Evolutionary conservation across 2,329 filamentous ascomycete species (phyloP), one percentile per base, ranked within the genome.

Genomic region (Alternaria infectoria): DNA sequence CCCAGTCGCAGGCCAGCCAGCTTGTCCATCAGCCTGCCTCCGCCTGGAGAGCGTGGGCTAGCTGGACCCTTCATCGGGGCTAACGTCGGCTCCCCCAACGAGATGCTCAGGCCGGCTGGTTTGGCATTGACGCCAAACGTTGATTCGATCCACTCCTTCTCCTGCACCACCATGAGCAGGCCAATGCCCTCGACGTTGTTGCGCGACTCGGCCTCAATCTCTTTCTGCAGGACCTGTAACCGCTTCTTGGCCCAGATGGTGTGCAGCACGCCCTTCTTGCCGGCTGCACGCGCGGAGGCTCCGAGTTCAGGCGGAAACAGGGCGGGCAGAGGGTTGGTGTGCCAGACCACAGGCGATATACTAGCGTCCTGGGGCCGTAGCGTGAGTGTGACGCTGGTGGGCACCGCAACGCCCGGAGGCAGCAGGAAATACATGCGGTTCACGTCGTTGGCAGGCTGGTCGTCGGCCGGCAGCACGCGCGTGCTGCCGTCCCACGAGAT

Each of bases 181-280:
- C 91, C 93, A 17, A 97, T 88, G 19, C 93, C 91, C 81, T 97
- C 93, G 12, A 87, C 86, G 75, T 96, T 97, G 66, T 85, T 83
- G 70, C 86, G 86, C 75, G 90, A 86, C 82, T 97, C 93, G 8
- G 83, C 83, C 10, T 87, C 88, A 70, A 97, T 95, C 82, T 97
- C 93, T 61, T 85, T 85, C 55, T 93, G 88, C 51, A 97, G 83
- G 66, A 91, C 89, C 30, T 89, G 88, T 21, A 97, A 82, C 45
- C 93, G 86, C 78, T 92, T 90, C 83, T 93, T 93, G 17, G 92
- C 94, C 93, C 94, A 97, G 61, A 95, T 89, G 2, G 93, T 97
- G 76, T 97, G 94, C 63, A 97, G 81, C 2, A 97, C 92, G 2
- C 93, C 93, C 66, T 92, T 91, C 72, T 90, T 89, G 7, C 92